phyloP scores from a whole-genome alignment of 2,329 filamentous ascomycete species.

The Fonsecaea pugnacius region DNA sequence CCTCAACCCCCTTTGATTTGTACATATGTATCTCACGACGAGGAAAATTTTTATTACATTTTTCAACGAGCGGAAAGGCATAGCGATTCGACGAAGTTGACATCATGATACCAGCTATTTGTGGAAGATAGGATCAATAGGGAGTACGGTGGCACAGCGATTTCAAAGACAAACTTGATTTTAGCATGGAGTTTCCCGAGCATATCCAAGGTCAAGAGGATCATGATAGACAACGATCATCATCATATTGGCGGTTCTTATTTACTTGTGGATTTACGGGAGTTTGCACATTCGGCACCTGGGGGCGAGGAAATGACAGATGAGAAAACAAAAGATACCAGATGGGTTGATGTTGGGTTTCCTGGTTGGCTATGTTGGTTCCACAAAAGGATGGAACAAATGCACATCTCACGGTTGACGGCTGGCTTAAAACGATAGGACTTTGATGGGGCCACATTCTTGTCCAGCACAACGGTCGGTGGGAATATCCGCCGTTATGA shows the following conservation, averaged over 20 bases:
- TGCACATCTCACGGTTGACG: conserved; percentile 33
- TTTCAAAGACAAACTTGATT: conserved; percentile 30
- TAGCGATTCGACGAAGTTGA: conserved; percentile 39
- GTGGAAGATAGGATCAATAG: conserved; percentile 27
- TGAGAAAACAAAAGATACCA: conserved; percentile 32
- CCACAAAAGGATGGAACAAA: conserved; percentile 25
- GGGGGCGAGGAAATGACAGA: conserved; percentile 21
- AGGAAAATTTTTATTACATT: conserved; percentile 29
- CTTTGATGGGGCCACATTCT: conserved; percentile 20
- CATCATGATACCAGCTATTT: conserved; percentile 38
- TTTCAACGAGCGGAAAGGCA: conserved; percentile 34
- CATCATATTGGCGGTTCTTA: conserved; percentile 29
- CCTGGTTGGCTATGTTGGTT: conserved; percentile 27
- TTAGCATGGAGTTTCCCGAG: conserved; percentile 37
- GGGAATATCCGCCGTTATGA: conserved; percentile 30
- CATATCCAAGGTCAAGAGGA: conserved; percentile 30
- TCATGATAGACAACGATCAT: conserved; percentile 34
- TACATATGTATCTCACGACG: conserved; percentile 35
- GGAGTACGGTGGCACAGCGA: conserved; percentile 38
- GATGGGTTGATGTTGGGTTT: conserved; percentile 24
- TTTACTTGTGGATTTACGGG: conserved; percentile 21
- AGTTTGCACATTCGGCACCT: conserved; percentile 29
- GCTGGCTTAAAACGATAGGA: conserved; percentile 32
- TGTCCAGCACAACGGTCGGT: conserved; percentile 25
- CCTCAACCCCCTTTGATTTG: conserved; percentile 21